These are phyloP conservation scores for Metschnikowia colocasiae DNA, from an alignment of 805 yeast genomes.

Conservation along the genomic window DNA sequence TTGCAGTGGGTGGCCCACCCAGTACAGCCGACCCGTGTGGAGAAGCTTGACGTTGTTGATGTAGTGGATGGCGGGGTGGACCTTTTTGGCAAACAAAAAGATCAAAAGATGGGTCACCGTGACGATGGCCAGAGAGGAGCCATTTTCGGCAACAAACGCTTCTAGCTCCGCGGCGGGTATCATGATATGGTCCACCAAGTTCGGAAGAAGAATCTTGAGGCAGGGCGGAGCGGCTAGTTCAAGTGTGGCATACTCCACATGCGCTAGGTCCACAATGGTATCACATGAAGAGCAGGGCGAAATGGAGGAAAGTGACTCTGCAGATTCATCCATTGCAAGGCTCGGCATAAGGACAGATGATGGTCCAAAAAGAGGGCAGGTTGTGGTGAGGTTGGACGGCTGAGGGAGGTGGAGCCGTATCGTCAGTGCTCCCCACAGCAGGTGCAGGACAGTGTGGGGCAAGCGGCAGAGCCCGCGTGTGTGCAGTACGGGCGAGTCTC, in stretches of 20 bases:
- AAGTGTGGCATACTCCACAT: not conserved
- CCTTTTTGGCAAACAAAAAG: slow-evolving; percentile 9
- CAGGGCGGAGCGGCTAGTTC: not conserved
- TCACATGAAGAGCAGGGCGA: slow-evolving; percentile 18
- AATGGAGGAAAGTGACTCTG: slow-evolving; percentile 4
- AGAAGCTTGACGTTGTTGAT: slow-evolving; percentile 15
- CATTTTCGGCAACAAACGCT: slow-evolving; percentile 5
- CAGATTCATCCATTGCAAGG: not conserved
- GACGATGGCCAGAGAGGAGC: not conserved
- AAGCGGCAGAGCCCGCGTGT: not conserved
- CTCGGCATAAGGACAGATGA: too few relatives aligned
- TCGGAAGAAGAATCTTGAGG: slow-evolving; percentile 13
- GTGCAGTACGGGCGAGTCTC: not conserved
- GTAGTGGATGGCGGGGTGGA: slow-evolving; percentile 5
- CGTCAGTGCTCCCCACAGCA: slow-evolving; percentile 6
- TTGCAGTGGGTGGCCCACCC: slow-evolving; percentile 9
- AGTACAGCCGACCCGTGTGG: slow-evolving; percentile 15
- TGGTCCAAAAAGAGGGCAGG: too few relatives aligned
- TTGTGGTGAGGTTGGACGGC: not conserved
- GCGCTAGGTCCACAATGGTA: slow-evolving; percentile 3
- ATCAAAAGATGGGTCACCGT: slow-evolving; percentile 13
- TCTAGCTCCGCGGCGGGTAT: slow-evolving; percentile 10
- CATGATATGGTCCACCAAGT: slow-evolving; percentile 10
- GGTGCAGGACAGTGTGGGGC: slow-evolving; percentile 13
- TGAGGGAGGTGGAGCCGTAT: not conserved